phyloP scores from a whole-genome alignment of 345 rosid species.

The Eutrema japonicum region DNA sequence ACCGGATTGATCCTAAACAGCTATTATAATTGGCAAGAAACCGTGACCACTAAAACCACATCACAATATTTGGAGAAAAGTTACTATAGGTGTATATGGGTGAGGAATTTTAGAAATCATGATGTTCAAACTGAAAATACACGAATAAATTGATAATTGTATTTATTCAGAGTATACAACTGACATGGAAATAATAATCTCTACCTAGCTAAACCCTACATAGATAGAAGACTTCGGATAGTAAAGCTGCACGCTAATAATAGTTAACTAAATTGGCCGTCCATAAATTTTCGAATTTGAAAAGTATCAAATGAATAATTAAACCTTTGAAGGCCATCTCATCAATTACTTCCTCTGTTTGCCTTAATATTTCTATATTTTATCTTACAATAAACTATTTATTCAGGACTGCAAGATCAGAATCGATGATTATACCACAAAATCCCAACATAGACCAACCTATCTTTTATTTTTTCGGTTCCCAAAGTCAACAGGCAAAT shows the following conservation, averaged over 20 bases:
- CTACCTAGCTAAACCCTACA: neutral
- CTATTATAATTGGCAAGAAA: neutral
- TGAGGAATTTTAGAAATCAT: too few relatives aligned
- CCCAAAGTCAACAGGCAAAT: constrained; percentile 24
- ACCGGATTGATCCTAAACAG: constrained; percentile 4
- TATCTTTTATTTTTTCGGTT: neutral
- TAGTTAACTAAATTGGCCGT: constrained; percentile 22
- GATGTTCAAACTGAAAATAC: neutral
- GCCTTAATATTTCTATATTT: constrained; percentile 17
- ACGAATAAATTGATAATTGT: neutral
- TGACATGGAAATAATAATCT: neutral
- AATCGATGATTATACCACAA: neutral
- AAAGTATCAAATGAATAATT: constrained; percentile 11
- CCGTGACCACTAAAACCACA: neutral
- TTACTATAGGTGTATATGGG: neutral
- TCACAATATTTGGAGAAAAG: neutral
- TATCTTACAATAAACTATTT: constrained; percentile 21
- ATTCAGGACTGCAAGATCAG: constrained; percentile 42
- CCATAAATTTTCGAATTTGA: constrained; percentile 11
- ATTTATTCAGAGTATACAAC: constrained; percentile 5
- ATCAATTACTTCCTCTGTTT: constrained; percentile 26
- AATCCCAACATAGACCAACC: neutral
- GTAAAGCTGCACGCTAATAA: too few relatives aligned
- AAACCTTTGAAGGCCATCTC: constrained; percentile 14
- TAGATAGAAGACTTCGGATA: neutral